Base-by-base conservation (phyloP, 2,329 filamentous ascomycete genomes). In the Graphiopsis chlorocephala region DNA sequence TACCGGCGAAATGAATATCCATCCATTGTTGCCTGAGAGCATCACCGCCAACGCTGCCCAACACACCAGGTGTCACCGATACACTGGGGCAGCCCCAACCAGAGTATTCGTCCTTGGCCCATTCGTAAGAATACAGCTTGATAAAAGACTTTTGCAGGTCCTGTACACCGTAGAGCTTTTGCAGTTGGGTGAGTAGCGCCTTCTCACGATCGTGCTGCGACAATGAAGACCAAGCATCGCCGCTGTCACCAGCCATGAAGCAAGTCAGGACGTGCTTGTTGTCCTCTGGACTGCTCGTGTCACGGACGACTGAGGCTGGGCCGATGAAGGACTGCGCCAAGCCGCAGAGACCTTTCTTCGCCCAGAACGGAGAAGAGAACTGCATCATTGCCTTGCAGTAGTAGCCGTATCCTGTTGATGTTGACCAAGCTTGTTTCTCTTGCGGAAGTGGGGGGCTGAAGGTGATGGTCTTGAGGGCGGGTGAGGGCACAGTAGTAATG, bases 1-100 rank as follows among this genome's bases (percentile, higher is more conserved):
- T 85, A 0, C 85, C 84, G 2, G 79, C 83, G 68, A 86, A 87
- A 68, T 86, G 80, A 2, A 85, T 31, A 35, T 81, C 76, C 4
- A 79, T 74, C 56, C 74, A 62, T 12, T 67, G 68, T n/a, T 68
- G 69, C 38, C 68, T 64, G 28, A 72, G 60, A 8, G 69, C 67
- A 56, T 72, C 61, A 7, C 35, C 55, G 23, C 67, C 71, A 33
- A 67, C 64, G 3, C 68, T 70, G n/a, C 62, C 35, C 55, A 74
- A 48, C 7, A 65, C 69, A 10, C 72, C 72, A 25, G 70, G 70
- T 1, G 61, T 64, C 64, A 73, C 66, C 0, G 70, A 67, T 0
- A 70, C 68, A 58, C 69, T 72, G 25, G 73, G 72, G 65, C 73
- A 75, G 4, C 72, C 73, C 70, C 72, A 72, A 12, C 72, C 71